Evolutionary conservation across 805 yeast species (phyloP).

Genomic region (Ogataea degrootiae): DNA sequence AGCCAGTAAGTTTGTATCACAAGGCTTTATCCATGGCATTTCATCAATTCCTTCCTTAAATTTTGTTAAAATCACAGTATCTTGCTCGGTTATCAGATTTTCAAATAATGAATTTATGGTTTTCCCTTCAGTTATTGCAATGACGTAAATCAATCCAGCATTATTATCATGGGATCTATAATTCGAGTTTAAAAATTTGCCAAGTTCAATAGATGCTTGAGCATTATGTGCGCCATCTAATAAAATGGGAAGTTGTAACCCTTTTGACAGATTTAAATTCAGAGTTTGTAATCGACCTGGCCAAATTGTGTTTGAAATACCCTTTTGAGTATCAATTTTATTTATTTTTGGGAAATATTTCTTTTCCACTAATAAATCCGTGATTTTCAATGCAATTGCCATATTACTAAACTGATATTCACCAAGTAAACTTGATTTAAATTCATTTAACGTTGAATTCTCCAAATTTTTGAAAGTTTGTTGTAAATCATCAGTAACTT

Average conservation of each 20-base stretch:
- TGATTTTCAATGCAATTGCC: slow-evolving; percentile 57
- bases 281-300: slow-evolving; percentile 78
- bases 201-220: slow-evolving; percentile 74
- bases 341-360: slow-evolving; percentile 18
- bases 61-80: slow-evolving; percentile 54
- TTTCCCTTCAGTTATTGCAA: slow-evolving; percentile 78
- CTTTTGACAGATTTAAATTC: slow-evolving; percentile 23
- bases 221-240: slow-evolving; percentile 94
- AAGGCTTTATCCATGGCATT: slow-evolving; percentile 88
- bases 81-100: slow-evolving; percentile 44
- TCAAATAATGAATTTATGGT: slow-evolving; percentile 46
- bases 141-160: slow-evolving; percentile 44
- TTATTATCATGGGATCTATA: slow-evolving; percentile 2
- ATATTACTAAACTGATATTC: slow-evolving; percentile 68
- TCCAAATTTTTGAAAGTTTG: slow-evolving; percentile 5
- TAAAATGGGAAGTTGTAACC: slow-evolving; percentile 34
- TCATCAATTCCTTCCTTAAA: slow-evolving; percentile 67
- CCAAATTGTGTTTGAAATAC: slow-evolving; percentile 62
- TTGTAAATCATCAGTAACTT: slow-evolving; percentile 4
- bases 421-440: slow-evolving; percentile 59
- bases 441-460: slow-evolving; percentile 7
- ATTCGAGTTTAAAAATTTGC: slow-evolving; percentile 40
- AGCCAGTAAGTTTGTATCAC: slow-evolving; percentile 31
- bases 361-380: slow-evolving; percentile 32
- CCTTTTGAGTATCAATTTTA: slow-evolving; percentile 35